A percentile compares a stretch with the other conserved stretches of the same genome.
These are phyloP conservation scores for Trifolium repens DNA, from an alignment of 306 rosid species.

Conservation along the genomic window DNA sequence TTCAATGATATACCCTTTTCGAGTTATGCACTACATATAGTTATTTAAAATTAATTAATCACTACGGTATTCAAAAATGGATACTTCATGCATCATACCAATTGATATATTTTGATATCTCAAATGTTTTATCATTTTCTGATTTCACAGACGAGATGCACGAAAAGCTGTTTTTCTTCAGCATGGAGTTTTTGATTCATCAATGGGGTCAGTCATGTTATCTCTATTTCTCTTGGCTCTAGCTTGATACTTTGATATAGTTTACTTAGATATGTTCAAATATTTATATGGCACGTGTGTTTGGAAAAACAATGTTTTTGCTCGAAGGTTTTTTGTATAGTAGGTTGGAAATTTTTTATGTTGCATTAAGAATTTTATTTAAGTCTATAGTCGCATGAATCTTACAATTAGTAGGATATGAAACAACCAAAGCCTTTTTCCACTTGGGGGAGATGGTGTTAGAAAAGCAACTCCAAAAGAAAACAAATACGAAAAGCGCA, in stretches of 20 bases:
- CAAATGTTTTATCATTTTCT: conserved; percentile 28
- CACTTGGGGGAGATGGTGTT: neutral
- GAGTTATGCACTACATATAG: conserved; percentile 22
- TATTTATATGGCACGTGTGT: neutral
- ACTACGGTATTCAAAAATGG: conserved; percentile 12
- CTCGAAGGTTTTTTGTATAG: neutral
- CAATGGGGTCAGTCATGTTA: conserved; percentile 84
- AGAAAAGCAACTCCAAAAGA: too few species aligned
- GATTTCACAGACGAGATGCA: conserved; percentile 82
- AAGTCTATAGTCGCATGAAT: conserved; percentile 1
- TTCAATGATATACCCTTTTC: conserved; percentile 23
- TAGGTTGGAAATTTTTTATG: neutral
- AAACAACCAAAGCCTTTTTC: neutral
- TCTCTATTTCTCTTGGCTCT: conserved; percentile 28
- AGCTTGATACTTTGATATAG: conserved; percentile 7
- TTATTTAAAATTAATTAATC: conserved; percentile 8
- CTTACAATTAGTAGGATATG: neutral
- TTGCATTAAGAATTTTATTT: conserved; percentile 17
- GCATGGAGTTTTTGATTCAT: conserved; percentile 90
- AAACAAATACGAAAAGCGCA: too few species aligned
- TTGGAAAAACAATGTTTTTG: conserved; percentile 26
- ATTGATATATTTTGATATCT: conserved; percentile 29
- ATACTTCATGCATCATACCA: conserved; percentile 10
- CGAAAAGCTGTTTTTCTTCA: conserved; percentile 87
- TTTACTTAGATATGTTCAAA: conserved; percentile 18